A percentile compares a stretch with the other conserved stretches of the same genome.
Evolutionary conservation across 1,139 yeast species (phyloP).

Genomic region (Saccharomyces hybrid): DNA sequence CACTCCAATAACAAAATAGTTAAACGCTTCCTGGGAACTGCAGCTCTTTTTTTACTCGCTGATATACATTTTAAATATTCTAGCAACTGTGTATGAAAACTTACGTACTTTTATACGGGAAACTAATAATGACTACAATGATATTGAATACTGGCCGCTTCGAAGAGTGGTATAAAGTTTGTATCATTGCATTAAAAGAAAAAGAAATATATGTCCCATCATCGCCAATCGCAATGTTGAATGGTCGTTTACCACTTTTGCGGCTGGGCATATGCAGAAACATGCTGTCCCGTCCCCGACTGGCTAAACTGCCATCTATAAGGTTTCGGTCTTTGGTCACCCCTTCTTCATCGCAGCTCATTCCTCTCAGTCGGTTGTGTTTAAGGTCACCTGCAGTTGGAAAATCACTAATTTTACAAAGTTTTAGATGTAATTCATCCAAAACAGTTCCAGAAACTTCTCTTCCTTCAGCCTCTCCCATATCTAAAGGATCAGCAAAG

Average conservation of each 20-base stretch:
- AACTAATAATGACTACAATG: background rate
- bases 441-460: background rate
- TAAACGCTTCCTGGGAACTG: conserved; percentile 2
- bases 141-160: background rate
- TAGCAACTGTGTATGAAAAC: background rate
- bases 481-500: background rate
- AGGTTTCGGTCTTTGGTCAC: background rate
- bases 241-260: background rate
- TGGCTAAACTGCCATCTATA: background rate
- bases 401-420: background rate
- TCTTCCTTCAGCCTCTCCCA: background rate
- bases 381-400: background rate
- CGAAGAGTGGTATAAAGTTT: background rate
- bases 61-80: conserved; percentile 1
- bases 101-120: conserved; percentile 2
- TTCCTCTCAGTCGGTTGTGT: background rate
- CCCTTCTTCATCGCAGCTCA: background rate
- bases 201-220: background rate
- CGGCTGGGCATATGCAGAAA: background rate
- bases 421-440: background rate
- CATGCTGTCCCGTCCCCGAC: background rate
- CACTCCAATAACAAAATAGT: conserved; percentile 28
- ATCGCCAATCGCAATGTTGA: background rate
- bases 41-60: conserved; percentile 1
- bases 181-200: background rate